Evolutionary conservation across 331 rosid genomes (phyloP), one percentile per base, ranked within the genome.

Genomic region (Stylosanthes scabra): DNA sequence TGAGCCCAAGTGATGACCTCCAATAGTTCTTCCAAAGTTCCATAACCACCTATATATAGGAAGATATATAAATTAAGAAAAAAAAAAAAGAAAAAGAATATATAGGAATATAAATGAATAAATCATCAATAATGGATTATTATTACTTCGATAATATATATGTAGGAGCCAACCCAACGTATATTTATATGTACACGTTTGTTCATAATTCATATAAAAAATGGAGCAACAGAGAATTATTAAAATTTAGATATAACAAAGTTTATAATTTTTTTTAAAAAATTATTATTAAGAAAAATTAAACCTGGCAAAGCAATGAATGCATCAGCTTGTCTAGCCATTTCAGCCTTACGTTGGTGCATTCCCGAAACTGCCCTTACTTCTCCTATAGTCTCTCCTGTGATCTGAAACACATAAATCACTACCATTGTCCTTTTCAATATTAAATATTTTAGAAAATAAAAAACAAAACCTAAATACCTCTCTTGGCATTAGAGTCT

Each of bases 341-440:
- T 90, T 74, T 87, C 92, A 2, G 96, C 96, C 72, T 90, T 90
- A 64, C 96, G 92, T 79, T 90, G 96, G 76, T 90, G 96, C 96
- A 90, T 90, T 61, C 85, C 80, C 11, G 88, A 75, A 6, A 90
- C 93, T 13, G 83, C 83, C 76, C 77, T 70, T 15, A 87, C 81
- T 87, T 90, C 96, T 42, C 96, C 96, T 3, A 90, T 84, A 0
- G 86, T 68, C 63, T 80, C 93, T 55, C 92, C 93, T 6, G 91
- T 87, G 46, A 87, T 84, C 96, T 89, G 74, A 59, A 59, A 71
- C 51, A 41, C 47, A 50, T 20, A 6, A 34, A 3, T 25, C 12
- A 1, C 11, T 37, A 8, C 55, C 55, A 12, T 49, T 27, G 1
- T 7, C 0, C 6, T 25, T 29, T 11, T 13, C 14, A 3, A 15